phyloP scores from a whole-genome alignment of 306 rosid species.

The Rubus idaeus region DNA sequence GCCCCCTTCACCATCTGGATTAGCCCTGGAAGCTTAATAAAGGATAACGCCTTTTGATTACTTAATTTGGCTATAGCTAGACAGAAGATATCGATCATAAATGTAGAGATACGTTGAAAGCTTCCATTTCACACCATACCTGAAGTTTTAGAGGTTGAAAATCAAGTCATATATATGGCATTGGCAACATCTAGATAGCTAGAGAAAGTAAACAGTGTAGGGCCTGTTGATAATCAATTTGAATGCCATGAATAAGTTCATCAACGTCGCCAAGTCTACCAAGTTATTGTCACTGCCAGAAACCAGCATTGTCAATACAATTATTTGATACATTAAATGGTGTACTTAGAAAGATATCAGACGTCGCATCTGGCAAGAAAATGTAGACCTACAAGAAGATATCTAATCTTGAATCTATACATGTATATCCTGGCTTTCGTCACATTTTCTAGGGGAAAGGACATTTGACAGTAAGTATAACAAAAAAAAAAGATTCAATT shows the following conservation, averaged over 20 bases:
- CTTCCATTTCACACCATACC: not conserved
- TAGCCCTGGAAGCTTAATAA: not conserved
- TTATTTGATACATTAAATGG: not conserved
- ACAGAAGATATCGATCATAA: not conserved
- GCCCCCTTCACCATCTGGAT: not conserved
- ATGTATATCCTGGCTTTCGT: not conserved
- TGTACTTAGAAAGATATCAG: no score
- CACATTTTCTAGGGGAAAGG: no score
- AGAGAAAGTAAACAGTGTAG: not conserved
- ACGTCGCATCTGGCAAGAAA: no score
- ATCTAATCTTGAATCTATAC: no score
- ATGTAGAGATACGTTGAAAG: not conserved
- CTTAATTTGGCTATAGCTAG: not conserved
- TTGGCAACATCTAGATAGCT: not conserved
- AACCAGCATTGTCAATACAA: not conserved
- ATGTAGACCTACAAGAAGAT: no score
- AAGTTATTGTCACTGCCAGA: conserved; percentile 1
- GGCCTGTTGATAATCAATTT: not conserved
- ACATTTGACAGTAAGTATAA: no score
- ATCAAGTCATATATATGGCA: not conserved
- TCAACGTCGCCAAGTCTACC: not conserved
- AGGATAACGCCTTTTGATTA: not conserved
- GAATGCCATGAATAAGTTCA: not conserved
- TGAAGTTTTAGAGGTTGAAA: not conserved
- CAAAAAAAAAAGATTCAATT: no score